Evolutionary conservation across 2,329 filamentous ascomycete species (phyloP).

Genomic region (Fusarium solani-melongenae): DNA sequence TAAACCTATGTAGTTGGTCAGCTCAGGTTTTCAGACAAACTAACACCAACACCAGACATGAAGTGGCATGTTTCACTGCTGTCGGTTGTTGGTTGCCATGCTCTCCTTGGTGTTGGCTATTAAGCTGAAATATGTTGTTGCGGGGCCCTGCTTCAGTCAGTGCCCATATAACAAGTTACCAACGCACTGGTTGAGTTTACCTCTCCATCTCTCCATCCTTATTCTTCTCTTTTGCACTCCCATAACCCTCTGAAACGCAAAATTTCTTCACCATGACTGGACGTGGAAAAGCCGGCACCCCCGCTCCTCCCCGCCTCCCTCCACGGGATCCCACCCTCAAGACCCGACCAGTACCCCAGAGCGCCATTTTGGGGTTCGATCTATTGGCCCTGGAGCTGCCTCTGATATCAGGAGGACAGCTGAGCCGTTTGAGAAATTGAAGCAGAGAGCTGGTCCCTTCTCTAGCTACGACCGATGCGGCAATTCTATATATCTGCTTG

Average conservation of each 20-base stretch:
- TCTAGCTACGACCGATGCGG: slow-evolving; percentile 15
- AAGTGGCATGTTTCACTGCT: neutral
- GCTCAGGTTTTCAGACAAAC: neutral
- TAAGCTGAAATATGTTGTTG: neutral
- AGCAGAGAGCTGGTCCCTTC: no score
- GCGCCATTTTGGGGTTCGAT: slow-evolving; percentile 8
- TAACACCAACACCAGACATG: neutral
- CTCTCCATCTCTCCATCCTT: neutral
- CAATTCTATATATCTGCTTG: neutral
- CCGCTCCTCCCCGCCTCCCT: neutral
- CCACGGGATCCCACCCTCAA: slow-evolving; percentile 14
- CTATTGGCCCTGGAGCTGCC: slow-evolving; percentile 4
- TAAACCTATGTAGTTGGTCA: neutral
- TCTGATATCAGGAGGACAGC: no score
- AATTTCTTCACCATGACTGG: neutral
- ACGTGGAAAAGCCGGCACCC: neutral
- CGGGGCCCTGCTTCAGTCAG: neutral
- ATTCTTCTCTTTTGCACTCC: neutral
- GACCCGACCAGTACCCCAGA: slow-evolving; percentile 6
- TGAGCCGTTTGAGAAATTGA: no score
- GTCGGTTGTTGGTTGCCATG: neutral
- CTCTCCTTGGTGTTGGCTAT: neutral
- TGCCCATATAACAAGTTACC: neutral
- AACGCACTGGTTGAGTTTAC: neutral
- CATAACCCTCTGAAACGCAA: neutral